phyloP scores from a whole-genome alignment of 1,284 basidiomycete genomes.

The Sporisorium sorghi region DNA sequence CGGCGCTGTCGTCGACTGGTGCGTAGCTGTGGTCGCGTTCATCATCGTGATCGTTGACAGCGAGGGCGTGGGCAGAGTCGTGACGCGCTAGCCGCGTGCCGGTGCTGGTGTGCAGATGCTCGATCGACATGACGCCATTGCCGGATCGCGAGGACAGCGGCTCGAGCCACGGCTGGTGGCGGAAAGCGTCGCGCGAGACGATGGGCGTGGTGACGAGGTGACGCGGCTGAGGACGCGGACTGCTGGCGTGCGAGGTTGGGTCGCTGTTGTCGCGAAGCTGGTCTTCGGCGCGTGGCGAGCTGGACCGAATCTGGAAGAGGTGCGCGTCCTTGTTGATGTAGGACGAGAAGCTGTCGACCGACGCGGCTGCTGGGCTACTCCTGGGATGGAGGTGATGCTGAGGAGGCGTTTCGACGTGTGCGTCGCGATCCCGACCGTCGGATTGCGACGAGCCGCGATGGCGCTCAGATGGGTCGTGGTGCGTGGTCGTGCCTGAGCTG shows the following conservation, averaged over 20 bases:
- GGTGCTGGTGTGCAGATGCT: conserved; percentile 29
- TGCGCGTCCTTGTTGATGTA: conserved; percentile 56
- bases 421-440: conserved; percentile 36
- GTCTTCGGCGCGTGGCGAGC: conserved; percentile 51
- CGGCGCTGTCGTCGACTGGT: conserved; percentile 4
- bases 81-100: conserved; percentile 11
- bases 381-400: conserved; percentile 25
- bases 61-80: conserved; percentile 2
- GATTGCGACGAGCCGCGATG: conserved; percentile 38
- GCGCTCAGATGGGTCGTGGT: conserved; percentile 11
- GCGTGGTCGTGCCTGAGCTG: neutral
- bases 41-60: conserved; percentile 1
- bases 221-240: conserved; percentile 34
- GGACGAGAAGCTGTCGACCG: conserved; percentile 55
- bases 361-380: conserved; percentile 52
- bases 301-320: conserved; percentile 46
- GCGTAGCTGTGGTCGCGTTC: conserved; percentile 1
- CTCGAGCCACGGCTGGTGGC: conserved; percentile 39
- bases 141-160: conserved; percentile 5
- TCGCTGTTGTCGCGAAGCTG: conserved; percentile 45
- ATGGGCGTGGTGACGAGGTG: conserved; percentile 43
- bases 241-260: conserved; percentile 32
- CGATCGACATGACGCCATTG: conserved; percentile 37
- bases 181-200: conserved; percentile 46
- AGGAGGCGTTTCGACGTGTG: conserved; percentile 16